A percentile compares a stretch with the other conserved stretches of the same genome.
These are phyloP conservation scores for Hericium erinaceus DNA, from an alignment of 768 basidiomycete genomes.

Conservation along the genomic window DNA sequence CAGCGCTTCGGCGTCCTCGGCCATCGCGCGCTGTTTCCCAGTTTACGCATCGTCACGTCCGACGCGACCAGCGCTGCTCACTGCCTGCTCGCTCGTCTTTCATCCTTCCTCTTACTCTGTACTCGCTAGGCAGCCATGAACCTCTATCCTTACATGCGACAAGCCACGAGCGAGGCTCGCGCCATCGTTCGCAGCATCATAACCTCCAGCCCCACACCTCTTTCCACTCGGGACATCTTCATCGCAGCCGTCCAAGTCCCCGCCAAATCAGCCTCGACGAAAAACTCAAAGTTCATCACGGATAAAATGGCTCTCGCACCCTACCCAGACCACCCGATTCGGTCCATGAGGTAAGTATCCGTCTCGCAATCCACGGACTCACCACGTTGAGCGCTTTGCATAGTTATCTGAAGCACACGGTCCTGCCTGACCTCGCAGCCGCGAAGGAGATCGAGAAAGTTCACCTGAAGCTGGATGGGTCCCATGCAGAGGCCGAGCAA, in stretches of 20 bases:
- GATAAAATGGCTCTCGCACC: conserved; percentile 13
- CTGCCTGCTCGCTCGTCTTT: background rate
- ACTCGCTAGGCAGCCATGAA: background rate
- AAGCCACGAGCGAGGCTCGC: conserved; percentile 9
- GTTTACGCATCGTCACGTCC: too few species aligned
- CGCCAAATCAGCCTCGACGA: background rate
- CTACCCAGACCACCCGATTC: conserved; percentile 37
- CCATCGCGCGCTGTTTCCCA: too few species aligned
- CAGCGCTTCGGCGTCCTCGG: too few species aligned
- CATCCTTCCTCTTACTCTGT: background rate
- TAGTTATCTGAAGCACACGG: conserved; percentile 47
- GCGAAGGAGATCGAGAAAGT: conserved; percentile 35
- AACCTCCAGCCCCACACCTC: conserved; percentile 10
- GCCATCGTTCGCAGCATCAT: conserved; percentile 18
- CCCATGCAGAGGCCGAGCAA: conserved; percentile 19
- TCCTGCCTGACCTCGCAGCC: conserved; percentile 39
- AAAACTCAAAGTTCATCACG: too few species aligned
- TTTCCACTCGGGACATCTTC: conserved; percentile 21
- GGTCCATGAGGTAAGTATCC: conserved; percentile 40
- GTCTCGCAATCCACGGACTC: background rate
- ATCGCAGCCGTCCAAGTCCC: conserved; percentile 16
- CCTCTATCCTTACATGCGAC: background rate
- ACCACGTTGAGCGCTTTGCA: background rate
- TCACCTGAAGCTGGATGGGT: conserved; percentile 23
- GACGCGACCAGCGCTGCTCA: too few species aligned